Evolutionary conservation across 179 eudicot species (phyloP).

Genomic region (Beta lomatogona): DNA sequence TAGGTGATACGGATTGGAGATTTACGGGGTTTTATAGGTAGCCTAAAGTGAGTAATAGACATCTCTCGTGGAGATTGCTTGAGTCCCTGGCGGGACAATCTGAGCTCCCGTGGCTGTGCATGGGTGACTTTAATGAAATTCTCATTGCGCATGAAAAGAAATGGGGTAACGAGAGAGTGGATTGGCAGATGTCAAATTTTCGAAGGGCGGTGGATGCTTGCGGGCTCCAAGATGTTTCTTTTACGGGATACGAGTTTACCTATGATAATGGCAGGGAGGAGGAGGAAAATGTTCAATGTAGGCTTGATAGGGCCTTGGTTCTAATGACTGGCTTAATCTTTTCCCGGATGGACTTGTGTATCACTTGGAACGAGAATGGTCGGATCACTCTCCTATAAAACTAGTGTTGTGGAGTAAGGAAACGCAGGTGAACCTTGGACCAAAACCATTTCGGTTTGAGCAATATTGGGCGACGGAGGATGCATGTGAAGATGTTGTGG

Average conservation of each 20-base stretch:
- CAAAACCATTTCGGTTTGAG: background rate
- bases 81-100: too few relatives aligned
- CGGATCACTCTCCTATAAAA: constrained; percentile 3
- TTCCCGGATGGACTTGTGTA: background rate
- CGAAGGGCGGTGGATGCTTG: background rate
- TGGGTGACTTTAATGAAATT: background rate
- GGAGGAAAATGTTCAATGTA: background rate
- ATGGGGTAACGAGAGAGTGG: background rate
- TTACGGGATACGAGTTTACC: background rate
- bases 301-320: background rate
- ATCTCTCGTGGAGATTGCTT: too few relatives aligned
- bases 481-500: background rate
- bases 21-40: too few relatives aligned
- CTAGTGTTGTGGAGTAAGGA: background rate
- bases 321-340: background rate
- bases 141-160: background rate
- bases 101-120: too few relatives aligned
- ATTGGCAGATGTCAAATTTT: background rate
- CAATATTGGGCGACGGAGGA: background rate
- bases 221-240: background rate
- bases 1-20: too few relatives aligned
- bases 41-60: too few relatives aligned
- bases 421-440: too few relatives aligned
- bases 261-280: background rate
- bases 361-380: background rate